A percentile compares a stretch with the other conserved stretches of the same genome.
phyloP scores from a whole-genome alignment of 192 early-diverging fungal species.

The Linderina pennispora region DNA sequence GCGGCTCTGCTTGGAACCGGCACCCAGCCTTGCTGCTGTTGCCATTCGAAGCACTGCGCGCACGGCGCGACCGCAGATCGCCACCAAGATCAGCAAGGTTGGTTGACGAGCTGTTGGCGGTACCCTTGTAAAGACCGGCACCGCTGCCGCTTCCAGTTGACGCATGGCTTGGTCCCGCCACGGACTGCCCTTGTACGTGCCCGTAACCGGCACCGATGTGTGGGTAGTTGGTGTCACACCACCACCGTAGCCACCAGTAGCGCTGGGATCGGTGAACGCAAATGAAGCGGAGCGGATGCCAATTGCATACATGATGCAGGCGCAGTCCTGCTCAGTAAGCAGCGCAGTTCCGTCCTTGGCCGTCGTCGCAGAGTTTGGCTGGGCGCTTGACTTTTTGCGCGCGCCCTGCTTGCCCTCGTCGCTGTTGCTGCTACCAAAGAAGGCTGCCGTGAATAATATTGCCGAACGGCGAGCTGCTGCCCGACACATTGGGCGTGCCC shows the following conservation, averaged over 20 bases:
- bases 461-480: constrained; percentile 17
- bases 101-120: too few species aligned
- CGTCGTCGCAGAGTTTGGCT: constrained; percentile 2
- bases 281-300: constrained; percentile 45
- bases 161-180: too few species aligned
- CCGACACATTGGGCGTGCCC: constrained; percentile 7
- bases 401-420: constrained; percentile 26
- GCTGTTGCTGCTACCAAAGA: constrained; percentile 24
- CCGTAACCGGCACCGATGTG: constrained; percentile 27
- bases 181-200: constrained; percentile 21
- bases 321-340: constrained; percentile 45
- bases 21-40: constrained; percentile 22
- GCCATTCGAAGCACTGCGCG: constrained; percentile 39
- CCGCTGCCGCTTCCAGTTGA: too few species aligned
- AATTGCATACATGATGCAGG: constrained; percentile 43
- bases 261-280: constrained; percentile 33
- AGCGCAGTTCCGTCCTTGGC: constrained; percentile 17
- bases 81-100: too few species aligned
- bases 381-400: constrained; percentile 36
- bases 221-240: constrained; percentile 4
- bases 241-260: not conserved
- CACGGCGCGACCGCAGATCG: constrained; percentile 8
- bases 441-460: constrained; percentile 32
- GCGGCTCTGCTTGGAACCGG: constrained; percentile 26
- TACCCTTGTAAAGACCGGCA: too few species aligned